Evolutionary conservation across 2,329 filamentous ascomycete species (phyloP).

Genomic region (Neoscytalidium dimidiatum): DNA sequence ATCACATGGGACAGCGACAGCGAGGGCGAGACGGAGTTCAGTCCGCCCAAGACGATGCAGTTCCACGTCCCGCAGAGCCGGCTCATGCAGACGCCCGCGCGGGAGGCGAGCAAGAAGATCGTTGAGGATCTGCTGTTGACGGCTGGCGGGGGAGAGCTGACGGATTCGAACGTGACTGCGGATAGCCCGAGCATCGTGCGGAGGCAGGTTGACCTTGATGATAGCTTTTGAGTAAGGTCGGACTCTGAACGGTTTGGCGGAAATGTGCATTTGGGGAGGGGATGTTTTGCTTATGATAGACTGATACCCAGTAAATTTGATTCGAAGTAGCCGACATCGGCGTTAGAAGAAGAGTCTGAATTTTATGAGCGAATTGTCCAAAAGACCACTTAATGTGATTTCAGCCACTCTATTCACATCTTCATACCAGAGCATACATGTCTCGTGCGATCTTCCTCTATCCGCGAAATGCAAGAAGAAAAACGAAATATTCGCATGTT

Average conservation of each 20-base stretch:
- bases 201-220: constrained; percentile 47
- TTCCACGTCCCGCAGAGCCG: constrained; percentile 78
- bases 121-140: constrained; percentile 78
- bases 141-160: constrained; percentile 62
- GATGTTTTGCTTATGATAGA: background rate
- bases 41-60: constrained; percentile 90
- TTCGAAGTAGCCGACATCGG: background rate
- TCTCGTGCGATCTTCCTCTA: background rate
- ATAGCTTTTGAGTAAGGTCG: constrained; percentile 45
- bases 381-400: no score
- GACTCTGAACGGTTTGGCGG: no score
- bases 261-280: background rate
- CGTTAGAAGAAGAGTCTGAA: no score
- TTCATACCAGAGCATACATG: background rate
- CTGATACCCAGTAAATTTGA: background rate
- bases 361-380: no score
- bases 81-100: constrained; percentile 77
- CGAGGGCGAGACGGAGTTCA: constrained; percentile 62
- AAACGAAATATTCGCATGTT: background rate
- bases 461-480: background rate
- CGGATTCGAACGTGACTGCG: constrained; percentile 49
- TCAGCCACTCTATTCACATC: background rate
- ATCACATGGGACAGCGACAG: constrained; percentile 71
- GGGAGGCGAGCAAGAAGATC: constrained; percentile 78
- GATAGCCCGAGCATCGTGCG: constrained; percentile 52